Evolutionary conservation across 2,329 filamentous ascomycete genomes (phyloP).

Genomic region (Talaromyces funiculosus): DNA sequence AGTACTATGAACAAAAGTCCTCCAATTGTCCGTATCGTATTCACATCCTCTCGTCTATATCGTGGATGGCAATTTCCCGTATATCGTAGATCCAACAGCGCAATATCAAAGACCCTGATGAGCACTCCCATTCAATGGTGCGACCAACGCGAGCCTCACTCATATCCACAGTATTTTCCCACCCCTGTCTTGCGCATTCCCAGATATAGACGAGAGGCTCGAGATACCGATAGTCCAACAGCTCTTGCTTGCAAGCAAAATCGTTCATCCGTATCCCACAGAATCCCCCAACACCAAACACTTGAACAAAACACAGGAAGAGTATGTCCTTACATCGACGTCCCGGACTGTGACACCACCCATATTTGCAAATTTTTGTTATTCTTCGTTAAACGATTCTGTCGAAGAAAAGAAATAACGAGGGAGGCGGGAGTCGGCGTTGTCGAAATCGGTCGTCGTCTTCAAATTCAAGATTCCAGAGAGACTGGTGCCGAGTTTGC

Average conservation of each 20-base stretch:
- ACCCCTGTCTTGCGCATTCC: background rate
- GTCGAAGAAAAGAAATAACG: slow-evolving; percentile 22
- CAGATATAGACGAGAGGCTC: background rate
- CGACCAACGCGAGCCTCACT: background rate
- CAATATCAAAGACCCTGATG: background rate
- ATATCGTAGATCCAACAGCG: background rate
- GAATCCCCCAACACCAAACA: background rate
- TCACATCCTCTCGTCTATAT: slow-evolving; percentile 3
- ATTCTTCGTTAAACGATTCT: slow-evolving; percentile 18
- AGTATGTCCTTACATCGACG: slow-evolving; percentile 51
- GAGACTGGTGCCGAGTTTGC: background rate
- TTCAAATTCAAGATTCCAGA: slow-evolving; percentile 20
- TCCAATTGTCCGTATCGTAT: background rate
- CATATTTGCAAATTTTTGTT: slow-evolving; percentile 51
- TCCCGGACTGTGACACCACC: slow-evolving; percentile 63
- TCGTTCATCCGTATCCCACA: too few species aligned
- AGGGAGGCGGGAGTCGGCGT: slow-evolving; percentile 25
- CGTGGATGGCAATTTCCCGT: slow-evolving; percentile 15
- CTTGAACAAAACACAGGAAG: slow-evolving; percentile 19
- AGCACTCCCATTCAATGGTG: background rate
- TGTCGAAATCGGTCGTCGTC: slow-evolving; percentile 31
- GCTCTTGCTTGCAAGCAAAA: too few species aligned
- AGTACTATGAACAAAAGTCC: background rate
- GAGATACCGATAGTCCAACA: background rate
- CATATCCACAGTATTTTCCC: background rate